Base-by-base conservation (phyloP, 1,284 basidiomycete genomes). In the Marasmius sp. region DNA sequence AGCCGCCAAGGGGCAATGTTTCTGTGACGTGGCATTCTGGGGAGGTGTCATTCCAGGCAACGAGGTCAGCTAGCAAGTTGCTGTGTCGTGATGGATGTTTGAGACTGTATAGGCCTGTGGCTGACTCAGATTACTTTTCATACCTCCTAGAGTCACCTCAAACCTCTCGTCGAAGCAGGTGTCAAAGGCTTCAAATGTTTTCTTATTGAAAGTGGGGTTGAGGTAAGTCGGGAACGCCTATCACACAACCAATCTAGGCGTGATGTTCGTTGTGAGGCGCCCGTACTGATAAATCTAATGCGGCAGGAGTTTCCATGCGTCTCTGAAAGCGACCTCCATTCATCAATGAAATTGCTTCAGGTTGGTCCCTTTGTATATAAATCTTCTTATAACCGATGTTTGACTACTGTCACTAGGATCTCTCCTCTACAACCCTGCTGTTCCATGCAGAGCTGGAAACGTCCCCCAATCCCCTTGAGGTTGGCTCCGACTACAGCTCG, bases 141-240 rank as follows among this genome's bases (percentile, higher is more conserved):
- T 61, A 60, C 48, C 54, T 66, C 9, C 63, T 33, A 93, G 91
- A 71, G 76, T 58, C 81, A 94, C 68, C 81, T 95, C 50, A 81
- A 75, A 59, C 86, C 88, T 5, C 79, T 97, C 38, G 77, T 95
- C 14, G 74, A 85, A 34, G 84, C 84, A 43, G 95, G 95, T 7
- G 91, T 95, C 33, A 93, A 90, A 75, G 95, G 95, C 0, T 97
- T 97, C 82, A 97, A 97, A 74, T 97, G 94, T 72, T 97, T 97
- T 75, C 78, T 97, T 68, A 95, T 95, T 67, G 89, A 96, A 65
- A 95, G 93, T 68, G 95, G 95, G 39, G 94, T 97, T 14, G 91
- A 96, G 67, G 93, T 94, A 69, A 61, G 81, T 74, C 10, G 16
- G 22, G 20, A 33, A 16, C 52, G 14, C 27, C 18, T 9, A 7